These are phyloP conservation scores for Schizochytrium sp. DNA, from an alignment of 108 stramenopile species.

Conservation along the genomic window DNA sequence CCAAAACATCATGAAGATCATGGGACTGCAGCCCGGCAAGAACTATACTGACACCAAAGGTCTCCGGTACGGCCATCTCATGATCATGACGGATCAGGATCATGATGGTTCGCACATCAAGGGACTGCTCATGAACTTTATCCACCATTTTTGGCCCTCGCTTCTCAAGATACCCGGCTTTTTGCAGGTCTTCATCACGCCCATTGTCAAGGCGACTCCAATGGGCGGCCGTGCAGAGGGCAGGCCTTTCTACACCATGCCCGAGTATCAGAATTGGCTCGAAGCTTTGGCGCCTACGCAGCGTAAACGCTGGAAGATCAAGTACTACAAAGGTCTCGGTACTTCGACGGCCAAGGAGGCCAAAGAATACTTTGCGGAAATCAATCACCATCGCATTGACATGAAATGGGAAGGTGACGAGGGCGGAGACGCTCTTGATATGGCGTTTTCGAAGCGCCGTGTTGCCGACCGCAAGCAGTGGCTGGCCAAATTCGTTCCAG, in stretches of 20 bases:
- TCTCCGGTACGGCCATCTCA: constrained; percentile 87
- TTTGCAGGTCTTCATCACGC: constrained; percentile 97
- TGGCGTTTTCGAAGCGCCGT: constrained; percentile 90
- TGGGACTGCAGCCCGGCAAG: constrained; percentile 86
- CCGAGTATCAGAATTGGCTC: constrained; percentile 87
- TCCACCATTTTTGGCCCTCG: constrained; percentile 93
- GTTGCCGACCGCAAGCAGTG: constrained; percentile 89
- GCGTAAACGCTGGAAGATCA: constrained; percentile 78
- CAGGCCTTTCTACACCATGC: constrained; percentile 69
- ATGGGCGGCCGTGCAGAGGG: constrained; percentile 60
- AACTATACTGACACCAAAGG: constrained; percentile 66
- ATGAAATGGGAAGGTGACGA: constrained; percentile 60
- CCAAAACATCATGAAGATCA: constrained; percentile 88
- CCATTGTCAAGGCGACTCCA: constrained; percentile 93
- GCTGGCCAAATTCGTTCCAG: constrained; percentile 63
- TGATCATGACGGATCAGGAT: constrained; percentile 99
- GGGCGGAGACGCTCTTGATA: constrained; percentile 83
- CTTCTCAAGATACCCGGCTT: constrained; percentile 88
- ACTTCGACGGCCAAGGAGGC: constrained; percentile 91
- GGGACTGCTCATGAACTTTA: constrained; percentile 97
- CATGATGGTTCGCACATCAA: constrained; percentile 99
- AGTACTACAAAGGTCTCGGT: constrained; percentile 98
- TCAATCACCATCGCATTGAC: constrained; percentile 50
- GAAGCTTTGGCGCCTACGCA: constrained; percentile 62
- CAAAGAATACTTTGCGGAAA: constrained; percentile 58